Conservation (phyloP, 345 rosid species). For the Erodium maritimum region DNA sequence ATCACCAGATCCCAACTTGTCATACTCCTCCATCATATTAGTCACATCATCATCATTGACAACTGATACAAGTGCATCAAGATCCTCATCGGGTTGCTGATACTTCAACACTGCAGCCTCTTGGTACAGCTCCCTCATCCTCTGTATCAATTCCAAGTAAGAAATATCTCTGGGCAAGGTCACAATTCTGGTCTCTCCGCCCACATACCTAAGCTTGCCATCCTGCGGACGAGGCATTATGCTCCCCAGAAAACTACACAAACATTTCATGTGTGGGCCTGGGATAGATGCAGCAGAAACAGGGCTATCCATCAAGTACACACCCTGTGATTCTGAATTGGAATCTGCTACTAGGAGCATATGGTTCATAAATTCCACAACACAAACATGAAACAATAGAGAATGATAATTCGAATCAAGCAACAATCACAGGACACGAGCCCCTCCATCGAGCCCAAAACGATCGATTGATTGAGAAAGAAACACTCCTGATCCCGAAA, state of each 20-base stretch:
- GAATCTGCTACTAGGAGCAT: not conserved
- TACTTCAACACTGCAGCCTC: slow-evolving; percentile 71
- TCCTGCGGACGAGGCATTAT: slow-evolving; percentile 97
- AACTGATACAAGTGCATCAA: slow-evolving; percentile 93
- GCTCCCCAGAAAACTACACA: slow-evolving; percentile 88
- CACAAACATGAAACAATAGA: not conserved
- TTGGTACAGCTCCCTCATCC: slow-evolving; percentile 79
- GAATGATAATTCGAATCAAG: not conserved
- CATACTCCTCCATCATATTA: slow-evolving; percentile 98
- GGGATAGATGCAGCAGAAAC: slow-evolving; percentile 7
- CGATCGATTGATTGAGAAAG: not conserved
- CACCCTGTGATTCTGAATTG: not conserved
- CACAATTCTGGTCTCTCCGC: slow-evolving; percentile 91
- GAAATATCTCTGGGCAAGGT: slow-evolving; percentile 54
- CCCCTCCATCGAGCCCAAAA: not conserved
- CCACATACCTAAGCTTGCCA: slow-evolving; percentile 80
- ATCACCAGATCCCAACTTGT: slow-evolving; percentile 76
- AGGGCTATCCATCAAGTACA: slow-evolving; percentile 13
- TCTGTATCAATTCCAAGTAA: slow-evolving; percentile 70
- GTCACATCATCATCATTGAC: slow-evolving; percentile 90
- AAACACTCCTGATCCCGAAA: no score
- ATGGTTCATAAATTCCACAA: slow-evolving; percentile 1
- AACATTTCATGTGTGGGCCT: slow-evolving; percentile 57
- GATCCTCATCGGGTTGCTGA: slow-evolving; percentile 98
- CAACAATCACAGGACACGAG: not conserved